Evolutionary conservation across 768 basidiomycete genomes (phyloP).

Genomic region (Tulasnella sp.): DNA sequence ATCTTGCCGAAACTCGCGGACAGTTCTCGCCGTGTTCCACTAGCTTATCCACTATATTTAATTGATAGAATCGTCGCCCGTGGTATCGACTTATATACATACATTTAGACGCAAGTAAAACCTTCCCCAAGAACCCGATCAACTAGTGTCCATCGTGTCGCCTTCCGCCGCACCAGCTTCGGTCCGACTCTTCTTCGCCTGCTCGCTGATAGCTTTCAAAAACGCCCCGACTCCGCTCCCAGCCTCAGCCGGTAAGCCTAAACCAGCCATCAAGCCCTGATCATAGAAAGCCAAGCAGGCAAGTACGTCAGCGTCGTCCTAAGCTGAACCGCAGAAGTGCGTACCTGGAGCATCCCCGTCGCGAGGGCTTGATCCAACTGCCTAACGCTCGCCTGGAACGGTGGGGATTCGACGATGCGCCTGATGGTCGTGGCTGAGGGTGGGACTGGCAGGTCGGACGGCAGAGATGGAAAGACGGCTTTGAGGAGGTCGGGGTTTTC

Average conservation of each 20-base stretch:
- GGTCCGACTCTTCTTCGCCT: conserved; percentile 57
- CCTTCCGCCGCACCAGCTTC: conserved; percentile 34
- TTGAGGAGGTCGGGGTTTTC: conserved; percentile 58
- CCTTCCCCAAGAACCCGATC: background rate
- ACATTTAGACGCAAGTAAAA: background rate
- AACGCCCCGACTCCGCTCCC: conserved; percentile 75
- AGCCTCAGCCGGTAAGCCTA: conserved; percentile 83
- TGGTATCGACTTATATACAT: background rate
- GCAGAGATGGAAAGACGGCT: conserved; percentile 71
- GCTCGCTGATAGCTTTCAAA: conserved; percentile 71
- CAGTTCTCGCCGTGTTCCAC: background rate
- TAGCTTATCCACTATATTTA: background rate
- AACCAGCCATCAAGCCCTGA: conserved; percentile 60
- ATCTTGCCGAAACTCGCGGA: background rate
- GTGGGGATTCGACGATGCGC: conserved; percentile 74
- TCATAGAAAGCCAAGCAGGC: conserved; percentile 35
- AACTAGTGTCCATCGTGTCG: conserved; percentile 82
- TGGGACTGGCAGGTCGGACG: conserved; percentile 65
- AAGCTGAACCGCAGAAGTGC: no score
- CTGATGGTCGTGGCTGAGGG: conserved; percentile 67
- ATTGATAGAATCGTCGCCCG: background rate
- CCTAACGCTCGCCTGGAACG: conserved; percentile 73
- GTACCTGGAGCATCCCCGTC: conserved; percentile 59
- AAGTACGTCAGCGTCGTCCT: background rate
- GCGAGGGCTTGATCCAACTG: conserved; percentile 80